phyloP scores from a whole-genome alignment of 495 filamentous ascomycete species.

The Poronia punctata region DNA sequence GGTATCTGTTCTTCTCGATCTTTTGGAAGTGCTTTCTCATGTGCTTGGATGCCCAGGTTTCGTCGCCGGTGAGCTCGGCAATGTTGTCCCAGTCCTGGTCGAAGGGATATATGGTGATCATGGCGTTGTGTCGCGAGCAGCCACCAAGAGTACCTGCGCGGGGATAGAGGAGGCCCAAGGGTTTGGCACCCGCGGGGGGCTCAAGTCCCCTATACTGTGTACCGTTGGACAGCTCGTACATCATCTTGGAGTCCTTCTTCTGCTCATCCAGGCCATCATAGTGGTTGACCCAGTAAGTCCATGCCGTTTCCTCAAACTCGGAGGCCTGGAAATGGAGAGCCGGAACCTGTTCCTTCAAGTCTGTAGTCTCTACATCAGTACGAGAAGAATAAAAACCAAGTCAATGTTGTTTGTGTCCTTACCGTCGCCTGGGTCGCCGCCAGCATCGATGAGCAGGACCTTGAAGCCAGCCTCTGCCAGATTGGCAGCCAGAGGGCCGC shows the following conservation, averaged over 20 bases:
- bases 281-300: slow-evolving; percentile 46
- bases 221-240: slow-evolving; percentile 35
- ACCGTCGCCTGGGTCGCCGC: slow-evolving; percentile 34
- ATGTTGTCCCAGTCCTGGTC: slow-evolving; percentile 41
- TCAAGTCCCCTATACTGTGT: slow-evolving; percentile 20
- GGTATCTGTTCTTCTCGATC: slow-evolving; percentile 49
- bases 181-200: slow-evolving; percentile 4
- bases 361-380: slow-evolving; percentile 12
- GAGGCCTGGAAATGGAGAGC: slow-evolving; percentile 30
- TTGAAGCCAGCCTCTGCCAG: slow-evolving; percentile 50
- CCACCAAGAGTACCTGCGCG: slow-evolving; percentile 39
- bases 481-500: slow-evolving; percentile 52
- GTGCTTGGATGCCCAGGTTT: slow-evolving; percentile 34
- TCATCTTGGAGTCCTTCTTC: slow-evolving; percentile 39
- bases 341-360: slow-evolving; percentile 25
- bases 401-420: slow-evolving; percentile 14
- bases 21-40: slow-evolving; percentile 42
- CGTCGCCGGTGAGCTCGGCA: slow-evolving; percentile 38
- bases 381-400: slow-evolving; percentile 7
- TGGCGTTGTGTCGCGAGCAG: slow-evolving; percentile 41
- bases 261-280: slow-evolving; percentile 36
- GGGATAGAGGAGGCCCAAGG: slow-evolving; percentile 41
- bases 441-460: slow-evolving; percentile 54
- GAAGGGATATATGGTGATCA: slow-evolving; percentile 33
- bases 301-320: slow-evolving; percentile 34